Evolutionary conservation across 129 eudicot species (phyloP), one percentile per base, ranked within the genome.

Genomic region (Smallanthus sonchifolius): DNA sequence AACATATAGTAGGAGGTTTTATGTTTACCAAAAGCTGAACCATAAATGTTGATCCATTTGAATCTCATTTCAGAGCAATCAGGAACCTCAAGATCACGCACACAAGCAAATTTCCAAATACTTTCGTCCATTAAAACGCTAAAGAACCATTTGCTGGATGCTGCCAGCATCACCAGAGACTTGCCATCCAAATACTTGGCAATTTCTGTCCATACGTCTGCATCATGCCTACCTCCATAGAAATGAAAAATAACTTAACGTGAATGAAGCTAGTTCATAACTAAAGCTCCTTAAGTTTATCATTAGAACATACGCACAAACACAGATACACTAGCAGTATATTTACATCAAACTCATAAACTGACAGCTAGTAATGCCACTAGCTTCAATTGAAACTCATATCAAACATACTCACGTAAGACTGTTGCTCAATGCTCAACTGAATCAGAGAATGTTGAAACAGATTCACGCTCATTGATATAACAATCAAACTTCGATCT

Each of bases 51-150:
- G 74, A 44, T 79, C 99, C 99, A 94, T 73, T 85, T 82, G 69
- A 83, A 85, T 40, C 81, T 70, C n/a, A 80, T 87, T 40, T 63
- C 80, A 61, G 76, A 80, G 87, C 94, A 96, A 83, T 94, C 94
- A 45, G 96, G 93, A 48, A 94, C 96, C 83, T 82, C 87, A 67
- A 94, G 96, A 80, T 94, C 99, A 32, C 99, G 92, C 79, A 91
- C 47, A 70, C 93, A 94, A 37, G 91, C 91, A 80, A 65, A 85
- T 69, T 94, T 94, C 99, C 99, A 94, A 61, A 94, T 61, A 48
- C 86, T 83, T 13, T 94, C 91, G 35, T 91, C 89, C 88, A 82
- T 80, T 62, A 88, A 49, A 62, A 80, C 20, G 16, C 85, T 70
- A 51, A 75, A 56, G 75, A 94, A 94, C 99, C 99, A 94, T 70